Evolutionary conservation across 352 stramenopile genomes (phyloP).

Genomic region (Phytophthora capsici): DNA sequence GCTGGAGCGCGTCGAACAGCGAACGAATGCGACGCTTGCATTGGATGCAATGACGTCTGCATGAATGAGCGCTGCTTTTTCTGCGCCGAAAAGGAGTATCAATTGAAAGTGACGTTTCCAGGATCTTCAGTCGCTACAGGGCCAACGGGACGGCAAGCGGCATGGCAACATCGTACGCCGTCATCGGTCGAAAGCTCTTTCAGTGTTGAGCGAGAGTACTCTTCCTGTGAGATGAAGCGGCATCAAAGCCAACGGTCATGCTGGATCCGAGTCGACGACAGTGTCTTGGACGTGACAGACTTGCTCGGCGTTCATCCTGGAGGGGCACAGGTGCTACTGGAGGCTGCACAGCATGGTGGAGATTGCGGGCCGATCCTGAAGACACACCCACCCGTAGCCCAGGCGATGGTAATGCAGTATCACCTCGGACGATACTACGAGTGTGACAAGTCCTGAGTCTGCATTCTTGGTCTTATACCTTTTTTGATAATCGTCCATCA

Average conservation of each 20-base stretch:
- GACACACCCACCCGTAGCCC: conserved; percentile 54
- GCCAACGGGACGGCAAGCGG: conserved; percentile 25
- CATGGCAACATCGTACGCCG: conserved; percentile 36
- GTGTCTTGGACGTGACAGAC: conserved; percentile 92
- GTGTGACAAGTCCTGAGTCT: conserved; percentile 50
- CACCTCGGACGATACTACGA: conserved; percentile 69
- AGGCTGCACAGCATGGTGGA: conserved; percentile 53
- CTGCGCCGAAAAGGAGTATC: conserved; percentile 80
- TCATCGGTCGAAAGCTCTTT: conserved; percentile 38
- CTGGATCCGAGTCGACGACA: conserved; percentile 90
- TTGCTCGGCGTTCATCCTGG: conserved; percentile 90
- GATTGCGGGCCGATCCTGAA: conserved; percentile 65
- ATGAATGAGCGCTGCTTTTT: conserved; percentile 68
- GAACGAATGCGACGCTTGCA: conserved; percentile 75
- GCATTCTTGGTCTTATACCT: conserved; percentile 5
- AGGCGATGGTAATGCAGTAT: conserved; percentile 60
- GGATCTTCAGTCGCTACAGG: conserved; percentile 31
- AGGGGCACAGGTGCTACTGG: conserved; percentile 69
- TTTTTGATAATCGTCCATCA: neutral
- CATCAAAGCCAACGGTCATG: conserved; percentile 86
- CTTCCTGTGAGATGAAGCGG: conserved; percentile 88
- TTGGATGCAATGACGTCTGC: conserved; percentile 82
- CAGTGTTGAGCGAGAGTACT: conserved; percentile 70
- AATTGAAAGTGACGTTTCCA: conserved; percentile 58
- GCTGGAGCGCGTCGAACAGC: conserved; percentile 33